These are phyloP conservation scores for Suillus brevipes DNA, from an alignment of 768 basidiomycete genomes.

Conservation along the genomic window DNA sequence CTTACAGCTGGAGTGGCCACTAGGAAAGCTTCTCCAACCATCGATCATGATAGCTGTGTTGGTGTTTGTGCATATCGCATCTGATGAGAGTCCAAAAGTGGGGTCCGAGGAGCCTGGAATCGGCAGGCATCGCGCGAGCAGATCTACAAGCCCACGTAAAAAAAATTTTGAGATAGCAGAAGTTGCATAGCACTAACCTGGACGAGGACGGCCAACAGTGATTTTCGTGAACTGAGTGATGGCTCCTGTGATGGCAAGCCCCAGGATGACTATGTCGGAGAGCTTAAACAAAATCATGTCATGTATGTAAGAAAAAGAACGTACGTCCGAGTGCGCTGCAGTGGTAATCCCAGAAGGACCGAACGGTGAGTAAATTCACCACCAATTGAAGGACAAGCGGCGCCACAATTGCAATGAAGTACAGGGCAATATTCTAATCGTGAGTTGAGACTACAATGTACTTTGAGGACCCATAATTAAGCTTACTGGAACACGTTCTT, in stretches of 20 bases:
- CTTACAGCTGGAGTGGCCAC: conserved; percentile 87
- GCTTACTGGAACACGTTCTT: conserved; percentile 78
- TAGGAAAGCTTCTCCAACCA: conserved; percentile 91
- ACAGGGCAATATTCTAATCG: conserved; percentile 47
- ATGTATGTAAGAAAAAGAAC: conserved; percentile 30
- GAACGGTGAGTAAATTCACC: conserved; percentile 69
- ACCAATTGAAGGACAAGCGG: conserved; percentile 70
- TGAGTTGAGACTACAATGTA: conserved; percentile 10
- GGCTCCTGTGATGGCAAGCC: conserved; percentile 73
- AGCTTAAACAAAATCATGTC: conserved; percentile 14
- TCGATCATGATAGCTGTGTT: conserved; percentile 60
- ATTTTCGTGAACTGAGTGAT: conserved; percentile 86
- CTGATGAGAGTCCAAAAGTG: conserved; percentile 70
- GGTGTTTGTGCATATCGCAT: conserved; percentile 77
- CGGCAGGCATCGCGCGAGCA: conserved; percentile 60
- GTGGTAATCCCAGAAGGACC: conserved; percentile 91
- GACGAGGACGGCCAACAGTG: conserved; percentile 87
- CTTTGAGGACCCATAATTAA: conserved; percentile 4
- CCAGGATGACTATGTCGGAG: conserved; percentile 56
- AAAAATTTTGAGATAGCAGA: not conserved
- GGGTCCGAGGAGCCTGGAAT: conserved; percentile 62
- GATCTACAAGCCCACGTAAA: conserved; percentile 18
- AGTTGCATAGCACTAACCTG: conserved; percentile 46
- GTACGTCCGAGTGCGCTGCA: conserved; percentile 52
- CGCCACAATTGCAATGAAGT: conserved; percentile 56